Evolutionary conservation across 1,284 basidiomycete genomes (phyloP).

Genomic region (Puccinia triticina): DNA sequence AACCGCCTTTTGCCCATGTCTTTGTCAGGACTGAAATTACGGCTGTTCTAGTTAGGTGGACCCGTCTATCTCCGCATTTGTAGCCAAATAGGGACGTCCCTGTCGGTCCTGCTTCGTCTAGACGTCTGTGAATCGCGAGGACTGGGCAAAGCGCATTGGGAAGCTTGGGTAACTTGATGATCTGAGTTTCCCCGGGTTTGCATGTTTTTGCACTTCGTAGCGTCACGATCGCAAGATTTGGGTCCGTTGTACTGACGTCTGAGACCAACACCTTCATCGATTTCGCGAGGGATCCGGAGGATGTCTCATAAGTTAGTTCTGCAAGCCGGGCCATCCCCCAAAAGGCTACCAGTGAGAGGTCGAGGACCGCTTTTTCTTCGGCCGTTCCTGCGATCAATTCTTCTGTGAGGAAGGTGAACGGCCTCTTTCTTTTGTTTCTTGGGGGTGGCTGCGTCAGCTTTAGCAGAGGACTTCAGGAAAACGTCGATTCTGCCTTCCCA

Average conservation of each 20-base stretch:
- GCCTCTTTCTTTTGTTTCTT: not conserved
- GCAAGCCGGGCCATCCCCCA: too few species aligned
- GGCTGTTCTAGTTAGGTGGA: not conserved
- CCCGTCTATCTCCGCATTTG: not conserved
- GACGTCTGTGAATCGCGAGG: not conserved
- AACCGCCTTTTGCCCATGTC: too few species aligned
- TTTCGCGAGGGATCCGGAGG: not conserved
- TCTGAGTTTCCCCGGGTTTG: not conserved
- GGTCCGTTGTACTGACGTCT: too few species aligned
- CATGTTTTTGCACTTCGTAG: too few species aligned
- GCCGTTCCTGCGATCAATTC: too few species aligned
- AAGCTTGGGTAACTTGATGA: not conserved
- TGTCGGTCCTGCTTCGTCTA: not conserved
- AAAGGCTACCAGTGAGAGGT: constrained; percentile 15
- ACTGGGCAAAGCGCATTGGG: constrained; percentile 3
- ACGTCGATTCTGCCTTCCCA: not conserved
- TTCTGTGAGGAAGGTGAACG: not conserved
- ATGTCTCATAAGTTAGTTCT: constrained; percentile 7
- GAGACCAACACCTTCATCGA: not conserved
- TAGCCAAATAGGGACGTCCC: not conserved
- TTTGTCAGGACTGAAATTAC: too few species aligned
- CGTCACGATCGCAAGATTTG: too few species aligned
- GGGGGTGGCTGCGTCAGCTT: not conserved
- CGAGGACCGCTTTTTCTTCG: not conserved
- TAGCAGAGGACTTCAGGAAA: not conserved